Evolutionary conservation across 129 eudicot genomes (phyloP), one percentile per base, ranked within the genome.

Genomic region (Flaveria ramosissima): DNA sequence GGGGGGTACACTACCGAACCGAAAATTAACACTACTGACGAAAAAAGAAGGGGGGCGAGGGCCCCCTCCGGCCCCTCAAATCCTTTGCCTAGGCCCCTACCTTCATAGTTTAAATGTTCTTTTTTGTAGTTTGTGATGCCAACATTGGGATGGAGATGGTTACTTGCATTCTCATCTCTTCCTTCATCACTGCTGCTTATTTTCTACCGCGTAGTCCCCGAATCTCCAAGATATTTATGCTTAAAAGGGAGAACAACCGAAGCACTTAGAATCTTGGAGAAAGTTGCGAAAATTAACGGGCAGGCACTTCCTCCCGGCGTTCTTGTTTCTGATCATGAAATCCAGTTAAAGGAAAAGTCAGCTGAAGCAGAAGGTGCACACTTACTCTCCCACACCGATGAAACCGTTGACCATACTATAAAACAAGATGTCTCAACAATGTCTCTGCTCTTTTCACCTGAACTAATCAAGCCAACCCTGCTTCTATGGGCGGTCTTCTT

Each of bases 131-230:
- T 88, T 84, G 86, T 92, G 79, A 92, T 92, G 97, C 96, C 96
- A 39, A 80, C 87, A 30, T 77, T 89, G 77, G 97, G 95, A 68
- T 91, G 97, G 97, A 87, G 97, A 75, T 89, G 97, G 97, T 83
- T 92, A 61, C 92, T 92, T 63, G 97, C 88, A 26, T 63, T 92
- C 67, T 89, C 97, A 80, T 80, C 96, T 60, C 67, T 92, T 51
- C 96, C 97, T 42, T 83, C 95, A 53, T 84, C 83, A 41, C 61
- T 84, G 64, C 84, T 89, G 51, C 92, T 89, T 69, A 10, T 85
- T 59, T 87, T 89, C 75, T 85, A 83, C 70, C 63, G 76, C 3
- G 41, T 80, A 61, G 77, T 86, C 56, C 97, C 95, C 1, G 97
- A 92, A 70, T 91, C 97, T 26, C 97, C 97, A 20, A 84, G 97